Conservation (phyloP, 2,329 filamentous ascomycete genomes). For the Aspergillus quadricinctus region DNA sequence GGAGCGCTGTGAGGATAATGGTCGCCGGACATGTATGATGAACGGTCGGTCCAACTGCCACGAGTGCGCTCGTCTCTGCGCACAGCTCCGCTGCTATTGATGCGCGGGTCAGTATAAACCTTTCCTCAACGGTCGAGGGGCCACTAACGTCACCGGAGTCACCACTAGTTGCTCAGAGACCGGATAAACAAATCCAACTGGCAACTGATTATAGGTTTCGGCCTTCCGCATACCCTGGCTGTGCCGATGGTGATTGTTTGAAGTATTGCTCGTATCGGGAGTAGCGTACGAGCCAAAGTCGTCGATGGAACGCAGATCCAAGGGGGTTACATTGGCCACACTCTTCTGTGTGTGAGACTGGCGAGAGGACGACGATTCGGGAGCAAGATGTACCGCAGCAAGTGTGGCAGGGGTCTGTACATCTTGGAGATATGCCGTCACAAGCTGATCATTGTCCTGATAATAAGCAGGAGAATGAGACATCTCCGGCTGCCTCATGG, state of each 20-base stretch:
- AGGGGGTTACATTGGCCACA: constrained; percentile 9
- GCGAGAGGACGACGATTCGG: constrained; percentile 10
- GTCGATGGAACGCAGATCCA: constrained; percentile 17
- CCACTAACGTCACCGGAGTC: constrained; percentile 20
- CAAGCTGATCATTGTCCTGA: constrained; percentile 24
- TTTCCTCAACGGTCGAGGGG: constrained; percentile 19
- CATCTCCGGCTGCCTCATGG: constrained; percentile 34
- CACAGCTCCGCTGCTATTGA: constrained; percentile 22
- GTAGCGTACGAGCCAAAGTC: constrained; percentile 17
- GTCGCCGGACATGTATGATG: constrained; percentile 32
- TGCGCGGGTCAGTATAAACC: constrained; percentile 19
- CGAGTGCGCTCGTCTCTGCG: constrained; percentile 28
- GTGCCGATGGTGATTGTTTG: constrained; percentile 13
- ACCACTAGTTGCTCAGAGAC: constrained; percentile 11
- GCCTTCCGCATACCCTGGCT: constrained; percentile 5
- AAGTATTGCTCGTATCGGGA: constrained; percentile 21
- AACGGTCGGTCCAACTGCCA: constrained; percentile 31
- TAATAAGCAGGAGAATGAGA: constrained; percentile 33
- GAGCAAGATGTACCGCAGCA: constrained; percentile 11
- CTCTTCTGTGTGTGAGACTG: constrained; percentile 3
- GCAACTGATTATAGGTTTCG: constrained; percentile 1
- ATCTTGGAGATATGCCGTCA: constrained; percentile 18
- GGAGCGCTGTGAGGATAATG: constrained; percentile 19
- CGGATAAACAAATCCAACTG: constrained; percentile 18
- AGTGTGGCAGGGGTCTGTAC: constrained; percentile 15